Evolutionary conservation across 2,329 filamentous ascomycete genomes (phyloP).

Genomic region (Pseudogymnoascus sp.): DNA sequence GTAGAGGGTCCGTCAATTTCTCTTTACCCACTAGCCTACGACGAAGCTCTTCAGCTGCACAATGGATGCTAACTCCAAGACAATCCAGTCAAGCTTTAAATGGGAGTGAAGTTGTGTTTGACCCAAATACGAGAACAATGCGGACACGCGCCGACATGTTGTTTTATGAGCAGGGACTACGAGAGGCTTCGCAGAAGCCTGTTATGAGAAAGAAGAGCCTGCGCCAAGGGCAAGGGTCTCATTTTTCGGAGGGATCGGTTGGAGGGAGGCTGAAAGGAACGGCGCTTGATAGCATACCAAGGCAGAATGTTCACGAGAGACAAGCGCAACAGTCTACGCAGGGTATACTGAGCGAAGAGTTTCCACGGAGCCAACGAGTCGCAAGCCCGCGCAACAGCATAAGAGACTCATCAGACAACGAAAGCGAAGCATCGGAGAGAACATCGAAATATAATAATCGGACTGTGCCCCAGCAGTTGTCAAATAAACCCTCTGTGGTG

Average conservation of each 20-base stretch:
- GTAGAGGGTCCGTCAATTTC: constrained; percentile 43
- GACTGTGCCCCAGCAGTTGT: constrained; percentile 20
- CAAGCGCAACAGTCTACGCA: neutral
- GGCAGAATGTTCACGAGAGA: constrained; percentile 4
- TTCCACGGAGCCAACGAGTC: constrained; percentile 1
- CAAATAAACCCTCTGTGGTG: constrained; percentile 39
- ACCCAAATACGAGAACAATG: constrained; percentile 60
- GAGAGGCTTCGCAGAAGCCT: constrained; percentile 34
- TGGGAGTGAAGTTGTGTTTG: constrained; percentile 50
- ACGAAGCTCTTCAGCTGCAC: constrained; percentile 25
- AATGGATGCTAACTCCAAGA: constrained; percentile 27
- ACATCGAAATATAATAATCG: constrained; percentile 17
- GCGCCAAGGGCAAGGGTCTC: constrained; percentile 31
- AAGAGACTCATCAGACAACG: constrained; percentile 24
- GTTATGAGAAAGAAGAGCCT: constrained; percentile 34
- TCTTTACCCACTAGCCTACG: constrained; percentile 40
- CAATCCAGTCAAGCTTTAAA: constrained; percentile 21
- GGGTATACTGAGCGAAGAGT: neutral
- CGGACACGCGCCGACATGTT: constrained; percentile 41
- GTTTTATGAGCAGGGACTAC: constrained; percentile 37
- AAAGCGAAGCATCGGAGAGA: constrained; percentile 21
- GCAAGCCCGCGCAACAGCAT: constrained; percentile 4
- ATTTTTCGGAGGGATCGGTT: constrained; percentile 44
- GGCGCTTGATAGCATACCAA: constrained; percentile 31
- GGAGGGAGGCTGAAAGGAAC: constrained; percentile 44